Percentiles rank a stretch among this genome's conserved stretches.
These are phyloP conservation scores for Hanseniaspora occidentalis DNA, from an alignment of 805 yeast species.

Conservation along the genomic window DNA sequence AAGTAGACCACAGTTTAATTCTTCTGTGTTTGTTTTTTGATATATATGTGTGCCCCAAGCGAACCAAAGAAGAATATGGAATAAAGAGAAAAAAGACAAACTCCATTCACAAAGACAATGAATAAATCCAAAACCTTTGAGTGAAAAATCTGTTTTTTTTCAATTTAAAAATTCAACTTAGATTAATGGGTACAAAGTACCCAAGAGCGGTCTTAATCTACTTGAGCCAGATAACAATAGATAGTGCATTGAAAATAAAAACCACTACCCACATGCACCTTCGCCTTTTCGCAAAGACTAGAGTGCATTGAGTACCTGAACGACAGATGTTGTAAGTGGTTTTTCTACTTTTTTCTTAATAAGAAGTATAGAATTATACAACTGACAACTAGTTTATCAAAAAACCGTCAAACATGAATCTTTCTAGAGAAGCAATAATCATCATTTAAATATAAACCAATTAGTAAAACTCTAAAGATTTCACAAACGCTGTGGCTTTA, in stretches of 20 bases:
- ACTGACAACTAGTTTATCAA: too few relatives aligned
- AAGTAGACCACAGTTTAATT: too few relatives aligned
- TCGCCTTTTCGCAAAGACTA: background rate
- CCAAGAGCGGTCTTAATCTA: conserved; percentile 1
- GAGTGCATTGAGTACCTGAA: background rate
- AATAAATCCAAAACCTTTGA: background rate
- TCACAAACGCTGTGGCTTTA: too few relatives aligned
- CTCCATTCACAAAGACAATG: background rate
- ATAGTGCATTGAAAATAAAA: background rate
- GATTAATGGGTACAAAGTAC: background rate
- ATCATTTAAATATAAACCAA: background rate
- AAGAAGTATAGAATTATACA: too few relatives aligned
- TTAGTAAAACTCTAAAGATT: too few relatives aligned
- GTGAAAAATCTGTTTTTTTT: too few relatives aligned
- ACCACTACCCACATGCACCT: background rate
- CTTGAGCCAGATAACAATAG: background rate
- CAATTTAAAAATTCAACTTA: background rate
- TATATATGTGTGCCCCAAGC: background rate
- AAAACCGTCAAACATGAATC: too few relatives aligned
- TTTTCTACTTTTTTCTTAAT: background rate
- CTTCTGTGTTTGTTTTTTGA: too few relatives aligned
- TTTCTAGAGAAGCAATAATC: background rate
- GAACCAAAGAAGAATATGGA: background rate
- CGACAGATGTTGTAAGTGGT: background rate
- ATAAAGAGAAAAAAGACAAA: too few relatives aligned